Evolutionary conservation across 2,329 filamentous ascomycete species (phyloP).

Genomic region (Aurifilum marmelostoma): DNA sequence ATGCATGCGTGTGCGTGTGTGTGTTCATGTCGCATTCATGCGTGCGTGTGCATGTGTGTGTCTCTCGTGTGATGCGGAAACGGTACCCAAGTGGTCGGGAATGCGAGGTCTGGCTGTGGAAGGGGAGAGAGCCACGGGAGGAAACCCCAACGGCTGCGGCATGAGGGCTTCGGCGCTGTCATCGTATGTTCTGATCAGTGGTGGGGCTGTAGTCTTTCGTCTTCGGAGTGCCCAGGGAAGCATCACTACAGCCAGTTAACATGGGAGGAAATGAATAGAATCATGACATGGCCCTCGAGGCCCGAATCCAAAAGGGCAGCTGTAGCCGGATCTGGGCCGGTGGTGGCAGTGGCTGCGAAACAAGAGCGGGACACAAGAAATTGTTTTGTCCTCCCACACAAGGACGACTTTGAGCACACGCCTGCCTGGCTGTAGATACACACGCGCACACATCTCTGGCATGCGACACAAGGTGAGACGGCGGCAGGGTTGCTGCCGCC

Average conservation of each 20-base stretch:
- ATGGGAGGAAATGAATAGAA: background rate
- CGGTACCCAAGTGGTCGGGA: constrained; percentile 17
- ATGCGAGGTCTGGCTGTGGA: constrained; percentile 7
- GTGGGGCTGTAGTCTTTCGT: no score
- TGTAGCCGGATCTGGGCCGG: background rate
- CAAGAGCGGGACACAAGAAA: no score
- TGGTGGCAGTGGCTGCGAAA: background rate
- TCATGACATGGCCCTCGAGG: no score
- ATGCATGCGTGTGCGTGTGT: background rate
- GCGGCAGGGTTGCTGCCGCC: no score
- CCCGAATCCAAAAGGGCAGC: background rate
- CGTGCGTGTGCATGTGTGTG: background rate
- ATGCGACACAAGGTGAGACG: background rate
- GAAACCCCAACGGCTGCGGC: background rate
- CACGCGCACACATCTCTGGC: background rate
- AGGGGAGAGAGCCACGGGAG: background rate
- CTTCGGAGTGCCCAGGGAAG: no score
- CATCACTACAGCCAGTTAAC: no score
- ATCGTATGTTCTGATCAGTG: background rate
- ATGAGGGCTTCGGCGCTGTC: background rate
- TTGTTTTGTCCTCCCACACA: no score
- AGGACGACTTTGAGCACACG: background rate
- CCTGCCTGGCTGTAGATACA: background rate
- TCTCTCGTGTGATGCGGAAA: constrained; percentile 13
- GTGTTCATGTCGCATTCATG: no score